phyloP scores from a whole-genome alignment of 2,329 filamentous ascomycete genomes.

The Penicillium sp. region DNA sequence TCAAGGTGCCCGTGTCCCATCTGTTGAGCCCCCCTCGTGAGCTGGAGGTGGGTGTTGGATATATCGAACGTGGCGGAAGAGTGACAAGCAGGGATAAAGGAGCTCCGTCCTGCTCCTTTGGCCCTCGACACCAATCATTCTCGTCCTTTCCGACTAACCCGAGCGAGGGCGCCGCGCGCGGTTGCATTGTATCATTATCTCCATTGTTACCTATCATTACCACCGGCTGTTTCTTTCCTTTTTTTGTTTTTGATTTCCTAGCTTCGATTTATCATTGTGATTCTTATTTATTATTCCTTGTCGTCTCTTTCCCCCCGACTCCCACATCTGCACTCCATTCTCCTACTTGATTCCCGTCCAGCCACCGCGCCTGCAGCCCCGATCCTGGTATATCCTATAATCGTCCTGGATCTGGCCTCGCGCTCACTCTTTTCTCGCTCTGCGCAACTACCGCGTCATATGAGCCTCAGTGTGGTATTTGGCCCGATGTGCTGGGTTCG shows the following conservation, averaged over 20 bases:
- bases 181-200: neutral
- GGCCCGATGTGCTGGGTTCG: constrained; percentile 14
- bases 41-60: no score
- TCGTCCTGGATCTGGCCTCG: neutral
- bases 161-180: no score
- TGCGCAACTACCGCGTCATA: constrained; percentile 13
- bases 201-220: neutral
- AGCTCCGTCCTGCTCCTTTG: constrained; percentile 2
- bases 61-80: constrained; percentile 32
- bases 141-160: constrained; percentile 10
- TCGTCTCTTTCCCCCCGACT: constrained; percentile 2
- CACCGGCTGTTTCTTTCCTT: constrained; percentile 1
- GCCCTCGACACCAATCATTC: constrained; percentile 16
- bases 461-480: constrained; percentile 11
- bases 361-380: neutral
- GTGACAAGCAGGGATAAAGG: constrained; percentile 18
- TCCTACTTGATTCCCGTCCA: constrained; percentile 2
- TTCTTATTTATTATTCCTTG: constrained; percentile 2
- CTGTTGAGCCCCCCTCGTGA: constrained; percentile 20
- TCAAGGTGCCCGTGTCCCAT: constrained; percentile 12
- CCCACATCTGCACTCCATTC: no score
- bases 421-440: neutral
- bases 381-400: constrained; percentile 5
- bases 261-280: neutral
- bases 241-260: neutral